Evolutionary conservation across 495 filamentous ascomycete genomes (phyloP).

Genomic region (Aspergillus ostianus): DNA sequence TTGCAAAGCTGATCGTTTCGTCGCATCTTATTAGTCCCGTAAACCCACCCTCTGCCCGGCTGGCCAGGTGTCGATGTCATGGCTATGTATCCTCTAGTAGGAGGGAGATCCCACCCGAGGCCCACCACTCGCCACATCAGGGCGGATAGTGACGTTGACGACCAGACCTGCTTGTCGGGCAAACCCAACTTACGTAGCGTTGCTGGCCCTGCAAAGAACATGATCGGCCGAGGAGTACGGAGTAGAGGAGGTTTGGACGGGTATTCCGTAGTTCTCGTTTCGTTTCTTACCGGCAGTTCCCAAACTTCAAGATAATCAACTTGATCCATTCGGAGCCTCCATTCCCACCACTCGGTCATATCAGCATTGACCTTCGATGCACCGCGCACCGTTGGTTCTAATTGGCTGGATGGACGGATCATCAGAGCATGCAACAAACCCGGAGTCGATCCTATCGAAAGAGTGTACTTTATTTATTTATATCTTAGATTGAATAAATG

Average conservation of each 20-base stretch:
- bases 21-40: no score
- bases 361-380: background rate
- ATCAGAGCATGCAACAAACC: background rate
- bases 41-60: no score
- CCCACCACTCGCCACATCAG: constrained; percentile 1
- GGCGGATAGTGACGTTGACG: constrained; percentile 29
- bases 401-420: background rate
- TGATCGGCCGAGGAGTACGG: background rate
- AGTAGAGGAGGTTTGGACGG: background rate
- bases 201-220: background rate
- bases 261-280: background rate
- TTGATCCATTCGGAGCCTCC: background rate
- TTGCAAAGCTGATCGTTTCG: no score
- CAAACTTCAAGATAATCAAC: background rate
- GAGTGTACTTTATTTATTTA: background rate
- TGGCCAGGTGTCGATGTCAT: background rate
- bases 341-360: background rate
- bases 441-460: background rate
- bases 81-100: background rate
- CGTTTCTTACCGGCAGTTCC: background rate
- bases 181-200: background rate
- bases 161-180: constrained; percentile 12
- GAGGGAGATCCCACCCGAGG: background rate
- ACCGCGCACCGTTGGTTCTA: background rate
- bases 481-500: background rate